phyloP scores from a whole-genome alignment of 345 rosid genomes.

The Lepidium africanum region DNA sequence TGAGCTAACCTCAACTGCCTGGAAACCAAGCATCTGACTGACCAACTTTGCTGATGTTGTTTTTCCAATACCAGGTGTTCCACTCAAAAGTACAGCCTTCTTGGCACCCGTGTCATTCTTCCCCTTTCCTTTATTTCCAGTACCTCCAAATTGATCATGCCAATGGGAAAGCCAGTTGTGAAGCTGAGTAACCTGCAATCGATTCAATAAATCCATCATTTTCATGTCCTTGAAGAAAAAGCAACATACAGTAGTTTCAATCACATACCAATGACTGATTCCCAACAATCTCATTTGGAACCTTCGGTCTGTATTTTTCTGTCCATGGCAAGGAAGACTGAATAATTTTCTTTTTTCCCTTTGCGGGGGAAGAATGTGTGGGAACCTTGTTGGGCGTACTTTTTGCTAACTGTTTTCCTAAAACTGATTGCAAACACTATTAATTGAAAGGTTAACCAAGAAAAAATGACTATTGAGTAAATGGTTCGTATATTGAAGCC shows the following conservation, averaged over 20 bases:
- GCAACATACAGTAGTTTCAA: not conserved
- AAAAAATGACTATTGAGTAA: not conserved
- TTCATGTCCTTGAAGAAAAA: constrained; percentile 2
- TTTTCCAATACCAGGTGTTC: constrained; percentile 97
- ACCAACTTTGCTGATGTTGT: constrained; percentile 91
- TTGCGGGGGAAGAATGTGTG: constrained; percentile 28
- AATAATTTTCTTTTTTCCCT: constrained; percentile 39
- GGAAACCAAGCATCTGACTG: constrained; percentile 89
- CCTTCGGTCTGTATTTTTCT: constrained; percentile 83
- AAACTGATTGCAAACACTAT: not conserved
- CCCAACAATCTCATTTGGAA: constrained; percentile 82
- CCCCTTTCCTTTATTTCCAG: constrained; percentile 64
- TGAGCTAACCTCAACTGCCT: constrained; percentile 70
- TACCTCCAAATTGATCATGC: constrained; percentile 60
- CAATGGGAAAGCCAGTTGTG: constrained; percentile 80
- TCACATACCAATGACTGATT: constrained; percentile 70
- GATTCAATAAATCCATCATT: constrained; percentile 12
- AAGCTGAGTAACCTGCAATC: constrained; percentile 77
- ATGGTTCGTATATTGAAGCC: not conserved
- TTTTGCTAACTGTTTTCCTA: constrained; percentile 36
- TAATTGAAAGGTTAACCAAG: not conserved
- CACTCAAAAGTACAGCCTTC: constrained; percentile 83
- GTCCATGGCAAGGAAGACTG: constrained; percentile 66
- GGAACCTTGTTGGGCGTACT: constrained; percentile 29
- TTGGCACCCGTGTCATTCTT: constrained; percentile 68